Evolutionary conservation across 1,284 basidiomycete genomes (phyloP).

Genomic region (Peniophora sp.): DNA sequence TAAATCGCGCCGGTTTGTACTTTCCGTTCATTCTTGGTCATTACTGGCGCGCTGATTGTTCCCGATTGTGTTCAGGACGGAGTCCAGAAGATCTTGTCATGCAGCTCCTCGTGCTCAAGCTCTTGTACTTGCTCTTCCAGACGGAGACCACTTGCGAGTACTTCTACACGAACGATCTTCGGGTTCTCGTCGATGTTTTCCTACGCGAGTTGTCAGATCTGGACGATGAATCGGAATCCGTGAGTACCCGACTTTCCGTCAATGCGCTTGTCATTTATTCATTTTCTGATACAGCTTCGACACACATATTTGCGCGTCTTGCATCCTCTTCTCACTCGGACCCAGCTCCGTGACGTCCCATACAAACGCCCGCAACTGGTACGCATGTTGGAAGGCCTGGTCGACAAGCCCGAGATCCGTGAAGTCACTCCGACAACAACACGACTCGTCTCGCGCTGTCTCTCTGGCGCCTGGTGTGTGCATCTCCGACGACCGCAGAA

Average conservation of each 20-base stretch:
- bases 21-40: background rate
- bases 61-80: slow-evolving; percentile 41
- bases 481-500: slow-evolving; percentile 35
- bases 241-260: slow-evolving; percentile 30
- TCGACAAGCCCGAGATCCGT: slow-evolving; percentile 68
- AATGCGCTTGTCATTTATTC: slow-evolving; percentile 1
- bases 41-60: background rate
- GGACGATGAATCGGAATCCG: slow-evolving; percentile 90
- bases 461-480: slow-evolving; percentile 83
- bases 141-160: slow-evolving; percentile 91
- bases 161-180: slow-evolving; percentile 97
- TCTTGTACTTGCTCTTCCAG: slow-evolving; percentile 92
- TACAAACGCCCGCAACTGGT: slow-evolving; percentile 94
- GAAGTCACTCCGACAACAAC: slow-evolving; percentile 83
- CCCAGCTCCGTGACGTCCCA: slow-evolving; percentile 77
- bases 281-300: slow-evolving; percentile 53
- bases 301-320: slow-evolving; percentile 97
- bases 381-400: slow-evolving; percentile 72
- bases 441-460: slow-evolving; percentile 87
- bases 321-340: slow-evolving; percentile 91
- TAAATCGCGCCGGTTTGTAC: slow-evolving; percentile 84
- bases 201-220: slow-evolving; percentile 86
- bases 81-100: slow-evolving; percentile 89
- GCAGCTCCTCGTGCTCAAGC: slow-evolving; percentile 91
- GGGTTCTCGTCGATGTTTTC: slow-evolving; percentile 95